Evolutionary conservation across 106 monocot species (phyloP).

Genomic region (Alisma plantagoaquatica): DNA sequence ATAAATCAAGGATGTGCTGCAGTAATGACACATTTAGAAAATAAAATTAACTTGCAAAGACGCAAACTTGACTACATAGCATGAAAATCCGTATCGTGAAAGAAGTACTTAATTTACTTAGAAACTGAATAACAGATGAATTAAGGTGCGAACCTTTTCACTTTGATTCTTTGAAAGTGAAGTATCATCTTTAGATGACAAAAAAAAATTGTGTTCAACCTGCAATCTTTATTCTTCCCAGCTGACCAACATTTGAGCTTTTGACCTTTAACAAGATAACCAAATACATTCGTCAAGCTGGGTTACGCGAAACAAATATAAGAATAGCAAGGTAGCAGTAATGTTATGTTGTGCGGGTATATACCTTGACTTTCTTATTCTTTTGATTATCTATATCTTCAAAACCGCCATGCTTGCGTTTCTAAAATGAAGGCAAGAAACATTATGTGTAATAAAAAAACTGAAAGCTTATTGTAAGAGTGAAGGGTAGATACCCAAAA

Average conservation of each 20-base stretch:
- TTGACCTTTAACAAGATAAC: conserved; percentile 35
- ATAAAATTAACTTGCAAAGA: too few relatives aligned
- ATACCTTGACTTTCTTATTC: conserved; percentile 77
- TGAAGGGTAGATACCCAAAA: not conserved
- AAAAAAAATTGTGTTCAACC: conserved; percentile 5
- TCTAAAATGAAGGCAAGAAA: conserved; percentile 27
- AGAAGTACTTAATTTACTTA: too few relatives aligned
- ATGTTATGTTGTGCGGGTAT: not conserved
- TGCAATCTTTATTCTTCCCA: conserved; percentile 36
- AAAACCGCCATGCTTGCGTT: conserved; percentile 58
- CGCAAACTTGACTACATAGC: too few relatives aligned
- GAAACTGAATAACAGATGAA: too few relatives aligned
- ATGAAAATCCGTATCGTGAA: too few relatives aligned
- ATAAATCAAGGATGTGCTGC: too few relatives aligned
- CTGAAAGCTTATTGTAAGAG: not conserved
- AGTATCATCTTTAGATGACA: too few relatives aligned
- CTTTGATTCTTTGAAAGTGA: too few relatives aligned
- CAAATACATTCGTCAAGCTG: not conserved
- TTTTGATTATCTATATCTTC: conserved; percentile 52
- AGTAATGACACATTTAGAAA: too few relatives aligned
- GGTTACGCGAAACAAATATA: not conserved
- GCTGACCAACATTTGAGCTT: conserved; percentile 38
- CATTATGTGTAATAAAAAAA: not conserved
- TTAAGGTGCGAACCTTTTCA: too few relatives aligned
- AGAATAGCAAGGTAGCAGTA: not conserved